Percentiles rank a stretch among this genome's conserved stretches.
Conservation (phyloP, 768 basidiomycete species). For the Auricularia sp. region DNA sequence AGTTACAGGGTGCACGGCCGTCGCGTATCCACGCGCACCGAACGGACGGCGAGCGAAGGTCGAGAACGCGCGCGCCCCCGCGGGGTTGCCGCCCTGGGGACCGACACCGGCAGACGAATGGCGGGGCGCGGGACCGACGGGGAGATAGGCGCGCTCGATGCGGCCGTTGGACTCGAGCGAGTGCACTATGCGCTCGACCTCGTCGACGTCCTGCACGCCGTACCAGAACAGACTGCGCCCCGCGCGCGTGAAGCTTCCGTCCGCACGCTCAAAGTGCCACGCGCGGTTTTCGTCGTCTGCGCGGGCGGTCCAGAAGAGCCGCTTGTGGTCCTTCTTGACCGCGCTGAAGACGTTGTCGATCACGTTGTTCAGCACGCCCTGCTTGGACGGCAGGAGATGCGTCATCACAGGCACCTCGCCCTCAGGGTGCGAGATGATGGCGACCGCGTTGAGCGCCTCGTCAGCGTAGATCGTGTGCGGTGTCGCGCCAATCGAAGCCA, state of each 20-base stretch:
- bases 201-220: constrained; percentile 80
- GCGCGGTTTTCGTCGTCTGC: constrained; percentile 93
- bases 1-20: constrained; percentile 31
- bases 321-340: constrained; percentile 90
- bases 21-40: constrained; percentile 70
- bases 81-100: constrained; percentile 23
- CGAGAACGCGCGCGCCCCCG: constrained; percentile 41
- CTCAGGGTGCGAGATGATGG: constrained; percentile 85
- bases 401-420: constrained; percentile 87
- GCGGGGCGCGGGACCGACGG: constrained; percentile 67
- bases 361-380: constrained; percentile 86
- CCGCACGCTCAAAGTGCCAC: constrained; percentile 98
- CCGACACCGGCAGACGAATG: constrained; percentile 21
- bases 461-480: constrained; percentile 97
- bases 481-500: constrained; percentile 68
- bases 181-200: constrained; percentile 81
- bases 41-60: constrained; percentile 39
- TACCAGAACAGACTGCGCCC: constrained; percentile 97
- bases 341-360: constrained; percentile 95
- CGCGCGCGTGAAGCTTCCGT: constrained; percentile 92
- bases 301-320: constrained; percentile 96
- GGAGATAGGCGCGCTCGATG: constrained; percentile 83
- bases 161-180: constrained; percentile 66
- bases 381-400: constrained; percentile 81
- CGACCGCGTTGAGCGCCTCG: constrained; percentile 91